phyloP scores from a whole-genome alignment of 176 grass and related monocot genomes.

The Rhynchospora pubera region DNA sequence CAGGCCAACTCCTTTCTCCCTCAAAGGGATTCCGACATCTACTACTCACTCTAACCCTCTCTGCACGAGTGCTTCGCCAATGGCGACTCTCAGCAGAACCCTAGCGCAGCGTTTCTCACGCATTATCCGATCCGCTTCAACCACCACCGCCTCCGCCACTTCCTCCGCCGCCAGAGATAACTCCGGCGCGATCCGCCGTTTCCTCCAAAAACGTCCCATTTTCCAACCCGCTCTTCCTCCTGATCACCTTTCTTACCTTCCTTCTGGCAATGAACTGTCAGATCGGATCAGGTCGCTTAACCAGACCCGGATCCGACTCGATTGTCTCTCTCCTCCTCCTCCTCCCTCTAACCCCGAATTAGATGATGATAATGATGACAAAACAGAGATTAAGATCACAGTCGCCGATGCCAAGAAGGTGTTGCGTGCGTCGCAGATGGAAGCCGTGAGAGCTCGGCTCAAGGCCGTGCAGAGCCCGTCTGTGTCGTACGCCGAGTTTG shows the following conservation, averaged over 20 bases:
- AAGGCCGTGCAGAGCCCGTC: slow-evolving; percentile 34
- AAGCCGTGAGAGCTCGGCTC: slow-evolving; percentile 54
- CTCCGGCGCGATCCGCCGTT: slow-evolving; percentile 34
- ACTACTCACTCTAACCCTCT: neutral
- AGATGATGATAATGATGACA: neutral
- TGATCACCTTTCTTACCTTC: slow-evolving; percentile 23
- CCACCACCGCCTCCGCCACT: neutral
- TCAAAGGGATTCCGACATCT: neutral
- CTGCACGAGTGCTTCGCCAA: slow-evolving; percentile 18
- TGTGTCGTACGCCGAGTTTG: slow-evolving; percentile 55
- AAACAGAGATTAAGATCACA: slow-evolving; percentile 33
- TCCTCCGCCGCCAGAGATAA: slow-evolving; percentile 6
- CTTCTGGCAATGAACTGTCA: slow-evolving; percentile 36
- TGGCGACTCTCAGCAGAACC: slow-evolving; percentile 63
- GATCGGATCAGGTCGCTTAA: slow-evolving; percentile 73
- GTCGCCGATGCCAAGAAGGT: slow-evolving; percentile 73
- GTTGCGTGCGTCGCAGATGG: slow-evolving; percentile 56
- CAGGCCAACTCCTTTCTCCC: neutral
- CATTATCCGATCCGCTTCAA: neutral
- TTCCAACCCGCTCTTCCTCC: slow-evolving; percentile 54
- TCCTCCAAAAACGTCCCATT: slow-evolving; percentile 64
- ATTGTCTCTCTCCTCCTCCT: slow-evolving; percentile 52
- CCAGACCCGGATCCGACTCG: slow-evolving; percentile 54
- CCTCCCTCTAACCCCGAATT: slow-evolving; percentile 2
- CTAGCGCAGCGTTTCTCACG: slow-evolving; percentile 43